phyloP scores from a whole-genome alignment of 2,329 filamentous ascomycete species.

The Ophiostoma angusticollis region DNA sequence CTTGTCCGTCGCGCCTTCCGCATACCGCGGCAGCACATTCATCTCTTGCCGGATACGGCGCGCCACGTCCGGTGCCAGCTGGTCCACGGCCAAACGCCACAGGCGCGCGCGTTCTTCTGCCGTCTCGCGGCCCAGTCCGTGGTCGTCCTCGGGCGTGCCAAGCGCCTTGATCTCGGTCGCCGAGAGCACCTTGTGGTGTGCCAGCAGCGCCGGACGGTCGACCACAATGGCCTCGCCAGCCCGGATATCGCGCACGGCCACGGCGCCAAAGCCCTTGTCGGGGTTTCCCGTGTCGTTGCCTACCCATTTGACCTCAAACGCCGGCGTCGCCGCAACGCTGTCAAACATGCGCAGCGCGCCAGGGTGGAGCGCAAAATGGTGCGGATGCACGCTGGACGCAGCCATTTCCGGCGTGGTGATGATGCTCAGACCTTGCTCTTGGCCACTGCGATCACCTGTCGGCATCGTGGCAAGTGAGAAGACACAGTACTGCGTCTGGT shows the following conservation, averaged over 20 bases:
- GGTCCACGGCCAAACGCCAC: conserved; percentile 6
- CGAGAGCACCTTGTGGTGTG: conserved; percentile 2
- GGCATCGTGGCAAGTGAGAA: conserved; percentile 15
- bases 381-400: conserved; percentile 13
- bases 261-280: conserved; percentile 20
- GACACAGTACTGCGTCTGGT: conserved; percentile 16
- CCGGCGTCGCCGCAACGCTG: not conserved
- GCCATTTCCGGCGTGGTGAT: conserved; percentile 22
- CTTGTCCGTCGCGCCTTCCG: not conserved
- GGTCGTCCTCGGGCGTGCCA: conserved; percentile 3
- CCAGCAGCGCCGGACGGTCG: conserved; percentile 21
- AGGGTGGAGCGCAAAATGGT: conserved; percentile 2
- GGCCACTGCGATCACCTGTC: too few species aligned
- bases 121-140: conserved; percentile 9
- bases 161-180: not conserved
- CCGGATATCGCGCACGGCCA: conserved; percentile 20
- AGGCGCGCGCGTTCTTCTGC: not conserved
- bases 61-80: conserved; percentile 1
- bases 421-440: conserved; percentile 13
- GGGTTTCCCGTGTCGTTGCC: not conserved
- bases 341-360: not conserved
- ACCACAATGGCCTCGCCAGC: conserved; percentile 20
- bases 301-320: not conserved
- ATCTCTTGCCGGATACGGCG: not conserved
- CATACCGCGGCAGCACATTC: conserved; percentile 5